These are phyloP conservation scores for Coffea canephora DNA, from an alignment of 257 asterid species.

Conservation along the genomic window DNA sequence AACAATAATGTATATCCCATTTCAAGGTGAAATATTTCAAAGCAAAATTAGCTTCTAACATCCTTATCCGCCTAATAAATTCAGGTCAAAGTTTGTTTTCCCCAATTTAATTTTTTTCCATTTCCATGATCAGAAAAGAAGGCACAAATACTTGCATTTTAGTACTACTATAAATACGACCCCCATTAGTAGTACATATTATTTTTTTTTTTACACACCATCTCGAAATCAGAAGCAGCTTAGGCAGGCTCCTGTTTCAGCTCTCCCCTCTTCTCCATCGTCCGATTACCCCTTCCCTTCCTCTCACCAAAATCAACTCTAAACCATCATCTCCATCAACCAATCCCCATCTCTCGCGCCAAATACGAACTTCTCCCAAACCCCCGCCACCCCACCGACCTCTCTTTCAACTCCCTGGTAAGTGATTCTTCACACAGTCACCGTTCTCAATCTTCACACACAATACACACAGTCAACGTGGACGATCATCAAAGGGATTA, in stretches of 20 bases:
- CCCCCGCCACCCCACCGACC: background rate
- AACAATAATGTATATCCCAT: background rate
- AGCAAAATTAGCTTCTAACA: too few relatives aligned
- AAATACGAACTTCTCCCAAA: conserved; percentile 37
- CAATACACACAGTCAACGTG: background rate
- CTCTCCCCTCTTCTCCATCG: conserved; percentile 51
- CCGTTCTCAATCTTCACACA: background rate
- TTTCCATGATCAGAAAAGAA: background rate
- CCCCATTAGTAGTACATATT: too few relatives aligned
- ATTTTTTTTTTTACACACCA: too few relatives aligned
- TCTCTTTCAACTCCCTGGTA: background rate
- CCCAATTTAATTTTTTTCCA: background rate
- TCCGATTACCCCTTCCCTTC: conserved; percentile 54
- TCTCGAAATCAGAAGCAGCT: background rate
- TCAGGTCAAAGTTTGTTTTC: too few relatives aligned
- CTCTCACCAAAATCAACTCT: conserved; percentile 36
- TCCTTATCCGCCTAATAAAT: too few relatives aligned
- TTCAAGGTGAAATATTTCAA: background rate
- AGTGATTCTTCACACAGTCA: conserved; percentile 2
- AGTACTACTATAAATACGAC: too few relatives aligned
- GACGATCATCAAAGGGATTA: conserved; percentile 5
- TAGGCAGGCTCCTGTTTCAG: conserved; percentile 6
- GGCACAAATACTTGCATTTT: background rate
- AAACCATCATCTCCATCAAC: conserved; percentile 28
- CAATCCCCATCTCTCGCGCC: conserved; percentile 59